Base-by-base conservation (phyloP, 257 asterid genomes). In the Solanum clarkiae region DNA sequence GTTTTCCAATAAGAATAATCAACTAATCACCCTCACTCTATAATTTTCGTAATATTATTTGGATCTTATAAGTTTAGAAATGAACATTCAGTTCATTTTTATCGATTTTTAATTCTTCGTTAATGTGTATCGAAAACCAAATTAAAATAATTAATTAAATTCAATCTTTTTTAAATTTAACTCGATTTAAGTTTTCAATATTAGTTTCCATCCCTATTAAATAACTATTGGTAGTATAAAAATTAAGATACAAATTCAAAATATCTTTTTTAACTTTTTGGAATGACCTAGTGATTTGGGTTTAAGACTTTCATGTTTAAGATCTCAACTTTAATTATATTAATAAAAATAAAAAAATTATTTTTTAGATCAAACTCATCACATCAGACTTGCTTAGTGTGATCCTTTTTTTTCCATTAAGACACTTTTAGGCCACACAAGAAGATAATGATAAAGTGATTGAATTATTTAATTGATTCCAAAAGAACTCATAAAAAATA, bases 221-320 rank as follows among this genome's bases (percentile, higher is more conserved):
- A 65, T 65, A 18, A 47, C 14, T 24, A 24, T 49, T 75, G 15
- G 9, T 8, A 18, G n/a, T 49, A 24, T 4, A 6, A 75, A 47
- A 75, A 75, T 47, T 47, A 75, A 49, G n/a, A 74, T 6, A 24
- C 44, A 75, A 75, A 22, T 75, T 49, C 14, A 16, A 24, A 75
- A 5, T 36, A 36, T 4, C 0, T 32, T 36, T 36, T 36, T 4
- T 36, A 36, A 36, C 42, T 36, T 1, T 36, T 4, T 36, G 6
- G 42, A 1, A 5, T 36, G 42, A 36, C 0, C 0, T 3, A 36
- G 1, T 36, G 1, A 0, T 36, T 36, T 5, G 42, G 0, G 0
- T 0, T 36, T 36, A 1, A 36, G 6, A 36, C 6, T 36, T 36
- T 36, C 6, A 36, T 36, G 0, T 36, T 36, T 1, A 36, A 36